Conservation (phyloP, 2,329 filamentous ascomycete genomes). For the Achaetomium macrosporum region DNA sequence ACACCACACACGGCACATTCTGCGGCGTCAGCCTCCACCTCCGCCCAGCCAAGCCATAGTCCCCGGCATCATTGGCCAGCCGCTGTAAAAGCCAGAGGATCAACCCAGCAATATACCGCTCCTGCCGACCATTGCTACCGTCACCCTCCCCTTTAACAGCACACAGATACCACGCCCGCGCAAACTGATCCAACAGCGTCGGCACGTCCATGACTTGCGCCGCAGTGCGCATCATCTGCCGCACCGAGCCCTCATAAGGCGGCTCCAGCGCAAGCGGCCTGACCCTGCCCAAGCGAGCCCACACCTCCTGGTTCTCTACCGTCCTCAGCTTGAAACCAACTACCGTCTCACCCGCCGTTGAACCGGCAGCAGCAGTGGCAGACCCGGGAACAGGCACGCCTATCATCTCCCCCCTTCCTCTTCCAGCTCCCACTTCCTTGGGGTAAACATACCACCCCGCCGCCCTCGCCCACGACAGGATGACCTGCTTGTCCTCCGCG, state of each 20-base stretch:
- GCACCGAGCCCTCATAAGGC: constrained; percentile 3
- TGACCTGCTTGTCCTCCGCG: constrained; percentile 29
- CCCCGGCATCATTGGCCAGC: not conserved
- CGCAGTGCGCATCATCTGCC: constrained; percentile 3
- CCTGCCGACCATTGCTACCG: not conserved
- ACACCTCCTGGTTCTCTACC: constrained; percentile 24
- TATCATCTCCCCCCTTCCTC: constrained; percentile 31
- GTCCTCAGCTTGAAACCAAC: constrained; percentile 25
- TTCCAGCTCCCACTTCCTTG: constrained; percentile 1
- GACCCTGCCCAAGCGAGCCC: not conserved
- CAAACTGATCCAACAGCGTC: constrained; percentile 13
- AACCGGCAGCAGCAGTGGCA: too few species aligned
- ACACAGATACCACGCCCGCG: constrained; percentile 1
- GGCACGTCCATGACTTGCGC: constrained; percentile 11
- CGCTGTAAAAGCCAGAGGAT: constrained; percentile 9
- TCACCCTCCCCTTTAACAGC: not conserved
- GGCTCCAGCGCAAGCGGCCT: constrained; percentile 1
- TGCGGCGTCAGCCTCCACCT: constrained; percentile 2
- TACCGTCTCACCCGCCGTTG: not conserved
- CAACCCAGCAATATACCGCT: not conserved
- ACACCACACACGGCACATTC: constrained; percentile 9
- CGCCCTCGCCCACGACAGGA: constrained; percentile 37
- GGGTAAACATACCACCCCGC: constrained; percentile 29
- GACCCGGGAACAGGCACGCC: constrained; percentile 33
- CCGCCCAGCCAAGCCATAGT: not conserved